Evolutionary conservation across 2,329 filamentous ascomycete genomes (phyloP).

Genomic region (Tolypocladium guangdongense): DNA sequence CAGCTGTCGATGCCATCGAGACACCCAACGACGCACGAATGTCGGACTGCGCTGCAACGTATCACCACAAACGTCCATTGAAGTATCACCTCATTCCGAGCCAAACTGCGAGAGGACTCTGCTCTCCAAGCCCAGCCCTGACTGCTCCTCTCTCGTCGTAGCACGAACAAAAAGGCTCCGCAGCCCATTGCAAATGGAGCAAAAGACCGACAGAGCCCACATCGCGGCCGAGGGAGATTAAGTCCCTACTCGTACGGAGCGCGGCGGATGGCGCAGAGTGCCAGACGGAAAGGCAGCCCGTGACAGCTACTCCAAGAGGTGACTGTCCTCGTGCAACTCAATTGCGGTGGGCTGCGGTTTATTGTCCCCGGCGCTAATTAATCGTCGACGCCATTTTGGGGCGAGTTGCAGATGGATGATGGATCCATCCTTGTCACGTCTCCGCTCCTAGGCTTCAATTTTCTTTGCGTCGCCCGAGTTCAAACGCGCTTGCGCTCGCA

Average conservation of each 20-base stretch:
- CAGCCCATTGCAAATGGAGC: neutral
- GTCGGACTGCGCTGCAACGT: constrained; percentile 5
- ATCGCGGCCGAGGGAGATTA: neutral
- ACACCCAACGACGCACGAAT: neutral
- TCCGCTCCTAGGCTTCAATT: neutral
- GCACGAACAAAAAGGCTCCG: neutral
- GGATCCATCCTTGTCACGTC: neutral
- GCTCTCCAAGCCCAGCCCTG: neutral
- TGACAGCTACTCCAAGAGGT: neutral
- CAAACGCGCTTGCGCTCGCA: neutral
- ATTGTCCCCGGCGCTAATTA: neutral
- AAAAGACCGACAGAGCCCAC: neutral
- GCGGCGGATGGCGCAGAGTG: neutral
- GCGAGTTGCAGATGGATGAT: neutral
- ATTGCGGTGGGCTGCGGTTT: neutral
- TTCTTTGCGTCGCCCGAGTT: neutral
- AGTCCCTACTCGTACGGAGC: neutral
- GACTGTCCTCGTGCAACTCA: neutral
- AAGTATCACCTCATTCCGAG: neutral
- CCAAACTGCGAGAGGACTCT: neutral
- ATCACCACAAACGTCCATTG: constrained; percentile 1
- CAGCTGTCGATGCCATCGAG: neutral
- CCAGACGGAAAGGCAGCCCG: neutral
- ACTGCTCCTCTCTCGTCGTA: neutral
- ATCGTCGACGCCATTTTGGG: neutral